Base-by-base conservation (phyloP, 768 basidiomycete species). In the Sutorius australiensis region DNA sequence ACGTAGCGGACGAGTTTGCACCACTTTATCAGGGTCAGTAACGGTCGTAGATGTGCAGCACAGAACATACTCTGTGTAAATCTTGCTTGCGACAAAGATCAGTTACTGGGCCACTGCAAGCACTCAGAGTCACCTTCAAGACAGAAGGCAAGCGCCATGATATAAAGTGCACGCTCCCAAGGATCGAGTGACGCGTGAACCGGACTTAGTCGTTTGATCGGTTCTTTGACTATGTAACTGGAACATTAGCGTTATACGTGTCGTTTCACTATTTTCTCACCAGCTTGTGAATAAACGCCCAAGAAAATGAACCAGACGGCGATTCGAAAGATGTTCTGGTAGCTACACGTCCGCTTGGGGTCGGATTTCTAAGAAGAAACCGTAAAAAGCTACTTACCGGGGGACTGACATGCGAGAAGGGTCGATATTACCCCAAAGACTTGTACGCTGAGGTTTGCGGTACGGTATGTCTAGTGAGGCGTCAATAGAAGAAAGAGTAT, bases 261-360 rank as follows among this genome's bases (percentile, higher is more conserved):
- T 40, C 45, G 17, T 5, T 42, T 21, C 8, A 9, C n/a, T 38
- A 9, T 13, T 28, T 13, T 61, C 78, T 51, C 39, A 88, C 89
- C 90, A 44, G 91, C 89, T 73, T 87, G 87, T 3, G 90, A 92
- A 65, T 93, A 95, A 3, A 83, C 80, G 17, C 79, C 74, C 32
- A 95, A 78, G 70, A 92, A 88, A 60, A 87, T 75, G 21, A 91
- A 63, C 90, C 89, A 93, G 32, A 92, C 75, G 6, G 77, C 49
- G 48, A 92, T 83, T 41, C 90, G 83, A 64, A 94, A 85, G 46
- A 84, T 76, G 59, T 92, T 94, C 66, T 95, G 94, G 67, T 95
- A 95, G 48, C 90, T 86, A 47, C 9, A 21, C 6, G 48, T 17
- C 45, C 14, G 19, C 34, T 47, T 44, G 52, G 52, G 34, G 11